Conservation (phyloP, 768 basidiomycete genomes). For the Kwoniella shandongensis region DNA sequence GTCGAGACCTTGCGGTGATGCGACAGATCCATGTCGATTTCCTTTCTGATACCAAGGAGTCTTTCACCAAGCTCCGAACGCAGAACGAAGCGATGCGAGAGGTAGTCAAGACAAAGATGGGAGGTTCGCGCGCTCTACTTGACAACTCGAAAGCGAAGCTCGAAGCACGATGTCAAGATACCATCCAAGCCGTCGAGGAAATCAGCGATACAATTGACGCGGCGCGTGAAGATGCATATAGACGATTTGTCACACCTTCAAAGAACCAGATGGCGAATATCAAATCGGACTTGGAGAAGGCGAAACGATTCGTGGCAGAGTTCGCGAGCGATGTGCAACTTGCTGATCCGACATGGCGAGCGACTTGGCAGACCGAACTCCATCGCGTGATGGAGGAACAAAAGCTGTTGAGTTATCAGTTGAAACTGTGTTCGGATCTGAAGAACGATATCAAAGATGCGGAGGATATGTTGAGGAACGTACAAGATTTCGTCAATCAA, state of each 20-base stretch:
- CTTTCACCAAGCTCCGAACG: slow-evolving; percentile 70
- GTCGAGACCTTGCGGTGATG: slow-evolving; percentile 89
- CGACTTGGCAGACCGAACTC: slow-evolving; percentile 96
- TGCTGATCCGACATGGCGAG: slow-evolving; percentile 95
- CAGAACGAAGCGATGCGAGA: slow-evolving; percentile 88
- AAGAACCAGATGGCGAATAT: slow-evolving; percentile 68
- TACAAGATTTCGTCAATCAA: slow-evolving; percentile 74
- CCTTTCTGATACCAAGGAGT: slow-evolving; percentile 84
- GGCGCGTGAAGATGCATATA: slow-evolving; percentile 86
- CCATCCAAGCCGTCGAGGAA: slow-evolving; percentile 88
- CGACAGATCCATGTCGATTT: slow-evolving; percentile 93
- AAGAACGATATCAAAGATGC: slow-evolving; percentile 91
- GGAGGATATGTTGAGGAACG: slow-evolving; percentile 78
- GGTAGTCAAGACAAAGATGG: slow-evolving; percentile 75
- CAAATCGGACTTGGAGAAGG: slow-evolving; percentile 67
- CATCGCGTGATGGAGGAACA: slow-evolving; percentile 97
- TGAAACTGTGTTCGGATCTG: slow-evolving; percentile 83
- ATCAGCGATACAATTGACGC: slow-evolving; percentile 86
- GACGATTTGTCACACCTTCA: slow-evolving; percentile 81
- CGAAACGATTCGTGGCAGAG: slow-evolving; percentile 69
- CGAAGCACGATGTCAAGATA: slow-evolving; percentile 83
- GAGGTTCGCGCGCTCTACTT: slow-evolving; percentile 82
- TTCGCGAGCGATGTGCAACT: slow-evolving; percentile 81
- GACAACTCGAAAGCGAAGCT: slow-evolving; percentile 88
- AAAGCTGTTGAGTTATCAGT: slow-evolving; percentile 87